Evolutionary conservation across 192 early-diverging fungal species (phyloP).

Genomic region (Phycomyces blakesleeanus): DNA sequence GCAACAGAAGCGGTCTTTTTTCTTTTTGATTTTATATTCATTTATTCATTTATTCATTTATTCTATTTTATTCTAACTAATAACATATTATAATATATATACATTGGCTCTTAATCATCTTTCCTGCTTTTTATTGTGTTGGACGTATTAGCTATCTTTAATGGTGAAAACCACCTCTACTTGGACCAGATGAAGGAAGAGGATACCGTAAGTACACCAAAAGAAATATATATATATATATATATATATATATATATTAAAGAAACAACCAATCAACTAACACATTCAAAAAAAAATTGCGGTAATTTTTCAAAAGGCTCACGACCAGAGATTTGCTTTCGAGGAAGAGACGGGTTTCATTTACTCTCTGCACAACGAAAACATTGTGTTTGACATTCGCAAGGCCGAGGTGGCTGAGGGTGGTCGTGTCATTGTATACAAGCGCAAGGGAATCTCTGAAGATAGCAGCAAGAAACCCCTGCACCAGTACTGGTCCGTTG

Average conservation of each 20-base stretch:
- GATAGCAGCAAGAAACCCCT: neutral
- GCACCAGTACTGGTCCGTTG: constrained; percentile 9
- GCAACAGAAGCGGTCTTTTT: neutral
- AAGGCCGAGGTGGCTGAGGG: constrained; percentile 8
- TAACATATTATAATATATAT: too few species aligned
- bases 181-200: constrained; percentile 31
- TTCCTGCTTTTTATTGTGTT: too few species aligned
- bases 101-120: too few species aligned
- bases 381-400: constrained; percentile 16
- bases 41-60: too few species aligned
- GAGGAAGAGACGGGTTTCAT: constrained; percentile 10
- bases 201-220: constrained; percentile 17
- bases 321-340: constrained; percentile 19
- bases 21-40: neutral
- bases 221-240: too few species aligned
- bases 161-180: constrained; percentile 19
- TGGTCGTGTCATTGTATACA: constrained; percentile 10
- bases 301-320: constrained; percentile 7
- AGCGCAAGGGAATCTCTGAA: neutral
- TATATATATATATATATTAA: too few species aligned
- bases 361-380: constrained; percentile 2
- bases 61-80: too few species aligned
- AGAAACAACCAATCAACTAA: neutral
- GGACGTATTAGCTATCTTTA: constrained; percentile 20
- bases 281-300: neutral